phyloP scores from a whole-genome alignment of 345 rosid species.

The Syzygium jambos region DNA sequence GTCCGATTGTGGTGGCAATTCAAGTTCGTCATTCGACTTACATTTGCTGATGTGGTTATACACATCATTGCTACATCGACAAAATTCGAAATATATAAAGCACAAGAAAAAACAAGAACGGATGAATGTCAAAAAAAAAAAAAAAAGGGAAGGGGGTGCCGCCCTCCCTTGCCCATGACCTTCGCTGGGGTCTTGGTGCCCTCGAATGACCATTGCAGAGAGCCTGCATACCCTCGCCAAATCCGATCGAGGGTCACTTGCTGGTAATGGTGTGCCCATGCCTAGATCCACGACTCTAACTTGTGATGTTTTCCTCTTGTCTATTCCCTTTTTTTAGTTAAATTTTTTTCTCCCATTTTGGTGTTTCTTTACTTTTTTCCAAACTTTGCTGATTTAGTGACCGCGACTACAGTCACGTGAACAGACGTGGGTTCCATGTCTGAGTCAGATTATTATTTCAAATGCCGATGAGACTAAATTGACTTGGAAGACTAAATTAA shows the following conservation, averaged over 20 bases:
- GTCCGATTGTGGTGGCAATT: background rate
- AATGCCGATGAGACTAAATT: background rate
- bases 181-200: background rate
- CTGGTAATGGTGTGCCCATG: background rate
- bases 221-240: background rate
- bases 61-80: too few relatives aligned
- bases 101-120: accelerated
- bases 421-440: background rate
- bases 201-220: background rate
- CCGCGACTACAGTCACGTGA: background rate
- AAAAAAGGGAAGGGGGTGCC: too few relatives aligned
- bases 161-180: background rate
- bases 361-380: background rate
- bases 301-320: background rate
- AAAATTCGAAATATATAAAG: too few relatives aligned
- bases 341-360: background rate
- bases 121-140: background rate
- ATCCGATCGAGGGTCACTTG: background rate
- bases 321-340: too few relatives aligned
- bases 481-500: background rate
- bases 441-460: background rate
- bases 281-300: background rate
- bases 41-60: background rate
- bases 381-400: background rate
- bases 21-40: background rate